These are phyloP conservation scores for Rhodotorula sp. DNA, from an alignment of 1,284 basidiomycete genomes.

Conservation along the genomic window DNA sequence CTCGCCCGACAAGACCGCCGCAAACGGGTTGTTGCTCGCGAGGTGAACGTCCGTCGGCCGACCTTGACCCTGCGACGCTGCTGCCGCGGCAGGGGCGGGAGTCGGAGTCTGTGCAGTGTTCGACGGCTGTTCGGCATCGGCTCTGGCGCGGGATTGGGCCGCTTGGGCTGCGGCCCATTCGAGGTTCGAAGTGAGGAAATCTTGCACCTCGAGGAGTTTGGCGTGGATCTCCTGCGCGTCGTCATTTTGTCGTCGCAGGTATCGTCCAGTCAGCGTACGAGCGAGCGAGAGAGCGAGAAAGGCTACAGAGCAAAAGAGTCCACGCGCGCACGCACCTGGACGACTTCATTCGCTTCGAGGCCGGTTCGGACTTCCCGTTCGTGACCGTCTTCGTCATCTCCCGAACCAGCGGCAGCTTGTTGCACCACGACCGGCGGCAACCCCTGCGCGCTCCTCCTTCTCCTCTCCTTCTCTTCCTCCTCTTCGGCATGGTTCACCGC, in stretches of 20 bases:
- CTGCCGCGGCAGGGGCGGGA: not conserved
- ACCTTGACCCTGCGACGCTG: not conserved
- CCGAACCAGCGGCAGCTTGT: not conserved
- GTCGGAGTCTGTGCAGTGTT: no score
- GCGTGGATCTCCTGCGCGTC: slow-evolving; percentile 49
- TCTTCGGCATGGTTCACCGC: slow-evolving; percentile 17
- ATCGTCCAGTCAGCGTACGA: no score
- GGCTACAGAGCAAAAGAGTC: not conserved
- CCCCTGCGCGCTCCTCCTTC: not conserved
- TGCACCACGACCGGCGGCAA: not conserved
- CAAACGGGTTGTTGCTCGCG: slow-evolving; percentile 38
- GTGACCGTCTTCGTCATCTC: slow-evolving; percentile 3
- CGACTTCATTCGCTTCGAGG: slow-evolving; percentile 37
- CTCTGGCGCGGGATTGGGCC: slow-evolving; percentile 37
- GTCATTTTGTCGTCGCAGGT: no score
- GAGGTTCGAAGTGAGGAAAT: slow-evolving; percentile 51
- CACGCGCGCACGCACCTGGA: slow-evolving; percentile 22
- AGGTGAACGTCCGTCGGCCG: not conserved
- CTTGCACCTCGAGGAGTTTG: slow-evolving; percentile 49
- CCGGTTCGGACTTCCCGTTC: slow-evolving; percentile 11
- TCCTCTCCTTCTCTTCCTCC: not conserved
- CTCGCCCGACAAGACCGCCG: slow-evolving; percentile 11
- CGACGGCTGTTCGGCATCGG: slow-evolving; percentile 10
- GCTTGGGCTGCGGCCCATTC: slow-evolving; percentile 54
- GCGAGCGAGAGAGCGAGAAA: not conserved